These are phyloP conservation scores for Oemleria cerasiformis DNA, from an alignment of 306 rosid genomes.

Conservation along the genomic window DNA sequence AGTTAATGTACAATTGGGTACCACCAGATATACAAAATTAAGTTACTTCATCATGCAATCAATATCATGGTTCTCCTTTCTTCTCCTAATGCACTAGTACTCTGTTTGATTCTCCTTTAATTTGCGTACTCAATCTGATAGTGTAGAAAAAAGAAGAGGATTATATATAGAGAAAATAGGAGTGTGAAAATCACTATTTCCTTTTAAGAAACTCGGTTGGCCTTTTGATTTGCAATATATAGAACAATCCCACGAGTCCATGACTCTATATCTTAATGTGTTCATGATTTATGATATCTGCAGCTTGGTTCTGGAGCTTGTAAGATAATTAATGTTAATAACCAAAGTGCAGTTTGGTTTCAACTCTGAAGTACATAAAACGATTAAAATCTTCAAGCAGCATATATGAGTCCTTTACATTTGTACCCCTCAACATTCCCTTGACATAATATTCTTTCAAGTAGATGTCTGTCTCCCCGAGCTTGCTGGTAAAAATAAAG, in stretches of 20 bases:
- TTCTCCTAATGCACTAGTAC: too few species aligned
- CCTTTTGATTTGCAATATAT: neutral
- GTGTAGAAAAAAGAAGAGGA: too few species aligned
- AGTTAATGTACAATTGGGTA: neutral
- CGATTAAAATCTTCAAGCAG: neutral
- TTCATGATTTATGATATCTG: too few species aligned
- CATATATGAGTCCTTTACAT: neutral
- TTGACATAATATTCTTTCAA: neutral
- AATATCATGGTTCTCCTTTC: neutral
- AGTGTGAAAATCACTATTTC: too few species aligned
- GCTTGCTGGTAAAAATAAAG: neutral
- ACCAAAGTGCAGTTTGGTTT: neutral
- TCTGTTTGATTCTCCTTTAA: too few species aligned
- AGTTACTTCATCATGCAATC: constrained; percentile 2
- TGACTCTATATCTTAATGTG: too few species aligned
- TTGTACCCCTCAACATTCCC: neutral
- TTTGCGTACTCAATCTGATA: too few species aligned
- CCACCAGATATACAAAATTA: neutral
- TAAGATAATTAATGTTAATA: neutral
- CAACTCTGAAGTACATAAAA: too few species aligned
- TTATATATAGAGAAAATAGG: too few species aligned
- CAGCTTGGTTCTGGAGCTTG: neutral
- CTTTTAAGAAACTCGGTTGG: neutral
- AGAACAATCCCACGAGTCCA: neutral
- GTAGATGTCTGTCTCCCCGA: neutral